Evolutionary conservation across 2,329 filamentous ascomycete genomes (phyloP).

Genomic region (Aspergillus melleus): DNA sequence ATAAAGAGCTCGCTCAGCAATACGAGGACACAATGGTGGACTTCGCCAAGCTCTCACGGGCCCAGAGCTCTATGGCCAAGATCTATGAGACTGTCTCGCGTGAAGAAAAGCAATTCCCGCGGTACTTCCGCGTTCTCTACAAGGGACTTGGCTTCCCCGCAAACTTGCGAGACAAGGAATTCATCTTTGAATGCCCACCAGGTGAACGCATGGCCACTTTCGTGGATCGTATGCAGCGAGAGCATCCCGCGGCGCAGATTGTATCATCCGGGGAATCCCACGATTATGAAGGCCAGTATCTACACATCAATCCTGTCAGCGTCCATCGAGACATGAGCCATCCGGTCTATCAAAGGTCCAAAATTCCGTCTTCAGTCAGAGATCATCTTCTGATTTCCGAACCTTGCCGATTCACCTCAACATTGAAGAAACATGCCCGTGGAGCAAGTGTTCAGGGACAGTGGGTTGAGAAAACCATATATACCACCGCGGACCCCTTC

Average conservation of each 20-base stretch:
- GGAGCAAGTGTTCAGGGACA: conserved; percentile 69
- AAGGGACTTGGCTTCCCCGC: conserved; percentile 84
- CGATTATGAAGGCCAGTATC: conserved; percentile 85
- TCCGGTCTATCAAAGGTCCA: conserved; percentile 83
- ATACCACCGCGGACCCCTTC: conserved; percentile 80
- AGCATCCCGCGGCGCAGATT: conserved; percentile 83
- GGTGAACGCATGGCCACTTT: conserved; percentile 78
- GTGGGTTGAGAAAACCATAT: conserved; percentile 79
- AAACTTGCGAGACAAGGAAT: conserved; percentile 82
- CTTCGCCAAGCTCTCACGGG: conserved; percentile 84
- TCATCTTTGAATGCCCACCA: conserved; percentile 81
- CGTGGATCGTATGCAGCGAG: conserved; percentile 86
- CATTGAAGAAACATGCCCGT: conserved; percentile 67
- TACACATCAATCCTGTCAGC: conserved; percentile 78
- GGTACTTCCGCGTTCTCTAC: conserved; percentile 91
- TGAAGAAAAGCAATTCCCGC: conserved; percentile 73
- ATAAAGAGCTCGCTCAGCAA: conserved; percentile 86
- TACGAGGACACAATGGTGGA: conserved; percentile 90
- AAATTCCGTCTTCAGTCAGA: conserved; percentile 77
- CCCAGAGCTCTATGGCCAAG: conserved; percentile 85
- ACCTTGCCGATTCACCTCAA: conserved; percentile 76
- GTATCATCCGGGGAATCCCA: conserved; percentile 69
- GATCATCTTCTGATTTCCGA: conserved; percentile 80
- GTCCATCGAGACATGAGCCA: conserved; percentile 80
- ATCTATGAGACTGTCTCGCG: conserved; percentile 88